phyloP scores from a whole-genome alignment of 2,329 filamentous ascomycete genomes.

The Parastagonospora nodorum region DNA sequence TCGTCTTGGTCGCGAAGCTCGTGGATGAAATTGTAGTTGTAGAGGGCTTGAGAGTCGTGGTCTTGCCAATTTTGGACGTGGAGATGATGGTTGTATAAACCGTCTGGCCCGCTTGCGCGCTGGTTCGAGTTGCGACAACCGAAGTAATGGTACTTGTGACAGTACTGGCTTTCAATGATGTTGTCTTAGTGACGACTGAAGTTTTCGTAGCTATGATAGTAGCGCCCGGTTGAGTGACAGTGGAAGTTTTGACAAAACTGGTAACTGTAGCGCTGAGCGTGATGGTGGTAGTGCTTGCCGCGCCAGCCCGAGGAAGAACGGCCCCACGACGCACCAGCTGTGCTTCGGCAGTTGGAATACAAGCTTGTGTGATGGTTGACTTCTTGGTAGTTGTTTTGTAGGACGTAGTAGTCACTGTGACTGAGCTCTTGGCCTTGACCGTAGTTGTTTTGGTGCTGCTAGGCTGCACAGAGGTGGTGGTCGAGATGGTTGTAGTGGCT shows the following conservation, averaged over 20 bases:
- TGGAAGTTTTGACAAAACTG: slow-evolving; percentile 22
- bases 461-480: slow-evolving; percentile 12
- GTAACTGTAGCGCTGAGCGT: slow-evolving; percentile 31
- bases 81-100: slow-evolving; percentile 19
- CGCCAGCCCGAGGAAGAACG: slow-evolving; percentile 15
- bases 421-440: slow-evolving; percentile 20
- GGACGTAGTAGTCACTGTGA: slow-evolving; percentile 22
- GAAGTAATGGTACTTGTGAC: slow-evolving; percentile 25
- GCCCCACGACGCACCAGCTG: slow-evolving; percentile 20
- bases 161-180: slow-evolving; percentile 17
- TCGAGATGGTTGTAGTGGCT: slow-evolving; percentile 14
- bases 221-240: slow-evolving; percentile 15
- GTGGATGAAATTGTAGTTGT: slow-evolving; percentile 18
- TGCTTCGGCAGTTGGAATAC: slow-evolving; percentile 29
- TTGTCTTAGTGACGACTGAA: slow-evolving; percentile 13
- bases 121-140: slow-evolving; percentile 23
- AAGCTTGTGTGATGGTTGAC: slow-evolving; percentile 29
- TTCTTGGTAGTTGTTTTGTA: slow-evolving; percentile 37
- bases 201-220: slow-evolving; percentile 19
- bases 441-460: slow-evolving; percentile 31
- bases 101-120: slow-evolving; percentile 29
- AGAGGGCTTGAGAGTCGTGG: slow-evolving; percentile 21
- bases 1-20: slow-evolving; percentile 10
- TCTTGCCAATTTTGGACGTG: slow-evolving; percentile 19
- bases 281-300: slow-evolving; percentile 22